Base-by-base conservation (phyloP, 2,329 filamentous ascomycete species). In the Monosporascus sp. region DNA sequence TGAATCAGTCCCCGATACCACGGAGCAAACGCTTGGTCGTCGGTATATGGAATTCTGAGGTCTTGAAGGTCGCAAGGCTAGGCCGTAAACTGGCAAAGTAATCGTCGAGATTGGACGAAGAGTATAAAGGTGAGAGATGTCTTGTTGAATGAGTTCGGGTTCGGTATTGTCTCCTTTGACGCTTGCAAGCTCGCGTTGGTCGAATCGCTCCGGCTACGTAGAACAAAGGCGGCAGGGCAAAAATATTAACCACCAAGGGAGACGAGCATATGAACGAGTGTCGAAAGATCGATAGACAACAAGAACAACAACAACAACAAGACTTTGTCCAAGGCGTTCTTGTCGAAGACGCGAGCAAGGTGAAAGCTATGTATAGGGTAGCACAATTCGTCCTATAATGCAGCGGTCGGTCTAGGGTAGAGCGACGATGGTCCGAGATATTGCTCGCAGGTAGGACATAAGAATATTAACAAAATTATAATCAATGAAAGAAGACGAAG, bases 401-500 rank as follows among this genome's bases (percentile, higher is more conserved):
- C 50, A 47, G 51, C n/a, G 41, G 38, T 45, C 43, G 40, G 46
- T 55, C 58, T 57, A 53, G 52, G 51, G 51, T 49, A 51, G 56
- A 56, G 54, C 53, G 40, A 24, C 50, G 51, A 54, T 52, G 53
- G 49, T 26, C 51, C 53, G 52, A 51, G 45, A 55, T 49, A 51
- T 47, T 56, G 59, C 59, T 56, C 58, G 55, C 52, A 31, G 26
- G 50, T 55, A 60, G 65, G 56, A 58, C 55, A 58, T 53, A 65
- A 62, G 58, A 61, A 63, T 65, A 67, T 67, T 68, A 67, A 60
- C 60, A 67, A 67, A 62, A 56, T 65, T 66, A n/a, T 26, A 26
- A 3, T 46, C 66, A 66, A 57, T 58, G 63, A 68, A 68, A 62
- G 66, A 67, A 63, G 52, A 64, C 66, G 60, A 63, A 64, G 58